These are phyloP conservation scores for Geotrichum carabidarum DNA, from an alignment of 1,139 yeast species.

Conservation along the genomic window DNA sequence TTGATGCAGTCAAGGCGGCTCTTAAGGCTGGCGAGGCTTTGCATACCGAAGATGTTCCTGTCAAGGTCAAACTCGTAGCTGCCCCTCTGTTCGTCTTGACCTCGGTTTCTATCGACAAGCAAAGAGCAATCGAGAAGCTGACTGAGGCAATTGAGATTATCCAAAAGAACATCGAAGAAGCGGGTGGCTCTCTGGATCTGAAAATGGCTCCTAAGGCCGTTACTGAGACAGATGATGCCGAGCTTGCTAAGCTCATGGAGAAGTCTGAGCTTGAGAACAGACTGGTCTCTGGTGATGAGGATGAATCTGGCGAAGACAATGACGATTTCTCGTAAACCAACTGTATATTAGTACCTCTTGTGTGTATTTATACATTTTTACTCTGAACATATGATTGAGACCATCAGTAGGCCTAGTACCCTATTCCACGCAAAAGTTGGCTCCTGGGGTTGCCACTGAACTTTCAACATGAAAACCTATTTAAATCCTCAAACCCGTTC, in stretches of 20 bases:
- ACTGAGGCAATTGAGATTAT: constrained; percentile 76
- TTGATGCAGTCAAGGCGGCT: constrained; percentile 91
- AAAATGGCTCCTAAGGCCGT: constrained; percentile 99
- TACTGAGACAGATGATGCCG: constrained; percentile 97
- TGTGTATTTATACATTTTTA: not conserved
- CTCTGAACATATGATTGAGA: not conserved
- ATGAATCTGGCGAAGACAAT: constrained; percentile 46
- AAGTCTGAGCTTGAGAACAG: constrained; percentile 62
- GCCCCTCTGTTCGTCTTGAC: constrained; percentile 95
- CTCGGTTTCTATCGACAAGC: constrained; percentile 88
- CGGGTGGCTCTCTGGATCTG: constrained; percentile 85
- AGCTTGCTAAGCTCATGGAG: constrained; percentile 88
- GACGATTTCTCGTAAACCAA: constrained; percentile 31
- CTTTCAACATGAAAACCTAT: not conserved
- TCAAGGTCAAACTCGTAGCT: constrained; percentile 92
- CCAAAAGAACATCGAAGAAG: constrained; percentile 58
- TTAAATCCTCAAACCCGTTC: too few species aligned
- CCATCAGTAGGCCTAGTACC: not conserved
- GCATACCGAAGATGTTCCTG: constrained; percentile 73
- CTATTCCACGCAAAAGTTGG: constrained; percentile 1
- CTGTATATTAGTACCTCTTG: not conserved
- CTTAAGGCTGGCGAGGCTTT: constrained; percentile 79
- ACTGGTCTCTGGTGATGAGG: constrained; percentile 57
- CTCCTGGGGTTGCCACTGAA: not conserved
- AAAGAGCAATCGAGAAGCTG: constrained; percentile 74